A percentile compares a stretch with the other conserved stretches of the same genome.
These are phyloP conservation scores for Fusarium sublunatum DNA, from an alignment of 2,329 filamentous ascomycete species.

Conservation along the genomic window DNA sequence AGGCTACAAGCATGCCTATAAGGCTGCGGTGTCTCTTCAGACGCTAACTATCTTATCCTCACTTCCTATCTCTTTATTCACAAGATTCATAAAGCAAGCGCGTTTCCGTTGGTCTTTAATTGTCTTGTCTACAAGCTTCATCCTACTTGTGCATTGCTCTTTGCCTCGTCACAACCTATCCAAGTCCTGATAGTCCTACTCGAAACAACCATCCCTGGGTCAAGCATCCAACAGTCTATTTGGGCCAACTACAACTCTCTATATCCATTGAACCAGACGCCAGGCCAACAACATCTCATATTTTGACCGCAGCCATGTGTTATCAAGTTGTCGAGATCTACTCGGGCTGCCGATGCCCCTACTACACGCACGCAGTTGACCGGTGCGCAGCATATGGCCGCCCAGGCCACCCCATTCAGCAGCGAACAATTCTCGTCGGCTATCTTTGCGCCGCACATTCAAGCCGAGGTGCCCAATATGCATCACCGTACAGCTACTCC, in stretches of 20 bases:
- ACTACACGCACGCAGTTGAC: constrained; percentile 88
- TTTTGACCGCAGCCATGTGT: constrained; percentile 71
- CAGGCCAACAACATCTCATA: constrained; percentile 32
- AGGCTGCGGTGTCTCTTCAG: constrained; percentile 63
- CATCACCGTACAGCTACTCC: constrained; percentile 58
- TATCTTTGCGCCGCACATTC: constrained; percentile 71
- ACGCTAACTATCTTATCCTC: constrained; percentile 46
- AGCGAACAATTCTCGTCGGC: constrained; percentile 83
- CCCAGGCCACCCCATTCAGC: constrained; percentile 76
- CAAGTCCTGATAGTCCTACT: constrained; percentile 10
- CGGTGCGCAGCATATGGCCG: constrained; percentile 81
- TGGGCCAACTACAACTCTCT: constrained; percentile 11
- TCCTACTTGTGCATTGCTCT: constrained; percentile 18
- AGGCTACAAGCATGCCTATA: constrained; percentile 58
- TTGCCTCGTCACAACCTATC: constrained; percentile 4
- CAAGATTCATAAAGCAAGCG: constrained; percentile 26
- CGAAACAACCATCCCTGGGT: constrained; percentile 15
- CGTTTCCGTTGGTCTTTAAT: constrained; percentile 15
- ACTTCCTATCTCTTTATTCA: constrained; percentile 38
- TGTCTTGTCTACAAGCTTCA: constrained; percentile 17
- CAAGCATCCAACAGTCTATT: constrained; percentile 10
- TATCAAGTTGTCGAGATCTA: constrained; percentile 88
- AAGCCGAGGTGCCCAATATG: constrained; percentile 53
- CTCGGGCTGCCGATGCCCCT: constrained; percentile 86
- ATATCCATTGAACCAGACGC: constrained; percentile 19